These are phyloP conservation scores for Xylariaceae sp. DNA, from an alignment of 2,329 filamentous ascomycete species.

Conservation along the genomic window DNA sequence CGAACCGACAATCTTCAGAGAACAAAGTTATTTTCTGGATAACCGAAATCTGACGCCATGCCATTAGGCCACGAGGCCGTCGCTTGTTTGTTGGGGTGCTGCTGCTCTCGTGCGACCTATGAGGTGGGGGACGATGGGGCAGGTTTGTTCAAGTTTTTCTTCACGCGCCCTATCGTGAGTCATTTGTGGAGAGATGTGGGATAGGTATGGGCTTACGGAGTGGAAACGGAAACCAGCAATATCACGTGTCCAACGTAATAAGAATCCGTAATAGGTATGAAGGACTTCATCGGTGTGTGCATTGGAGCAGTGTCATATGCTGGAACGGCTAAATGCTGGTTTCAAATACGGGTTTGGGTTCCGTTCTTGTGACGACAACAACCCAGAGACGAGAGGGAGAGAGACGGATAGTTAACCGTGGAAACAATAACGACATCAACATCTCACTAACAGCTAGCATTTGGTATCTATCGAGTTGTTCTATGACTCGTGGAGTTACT, in stretches of 20 bases:
- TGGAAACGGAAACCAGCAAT: too few relatives aligned
- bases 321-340: too few relatives aligned
- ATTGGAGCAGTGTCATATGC: too few relatives aligned
- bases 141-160: background rate
- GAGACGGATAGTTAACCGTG: background rate
- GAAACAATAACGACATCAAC: too few relatives aligned
- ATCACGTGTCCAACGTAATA: too few relatives aligned
- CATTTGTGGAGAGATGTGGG: background rate
- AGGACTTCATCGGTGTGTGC: too few relatives aligned
- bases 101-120: background rate
- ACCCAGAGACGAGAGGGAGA: background rate
- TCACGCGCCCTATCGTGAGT: background rate
- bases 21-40: background rate
- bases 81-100: background rate
- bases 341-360: too few relatives aligned
- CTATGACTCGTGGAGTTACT: background rate
- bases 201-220: too few relatives aligned
- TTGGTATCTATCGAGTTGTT: background rate
- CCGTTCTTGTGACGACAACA: too few relatives aligned
- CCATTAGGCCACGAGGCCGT: slow-evolving; percentile 22
- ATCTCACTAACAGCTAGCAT: too few relatives aligned
- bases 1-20: slow-evolving; percentile 22
- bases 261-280: too few relatives aligned
- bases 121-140: background rate
- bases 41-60: slow-evolving; percentile 21